Evolutionary conservation across 129 eudicot genomes (phyloP).

Genomic region (Saussurea involucrata): DNA sequence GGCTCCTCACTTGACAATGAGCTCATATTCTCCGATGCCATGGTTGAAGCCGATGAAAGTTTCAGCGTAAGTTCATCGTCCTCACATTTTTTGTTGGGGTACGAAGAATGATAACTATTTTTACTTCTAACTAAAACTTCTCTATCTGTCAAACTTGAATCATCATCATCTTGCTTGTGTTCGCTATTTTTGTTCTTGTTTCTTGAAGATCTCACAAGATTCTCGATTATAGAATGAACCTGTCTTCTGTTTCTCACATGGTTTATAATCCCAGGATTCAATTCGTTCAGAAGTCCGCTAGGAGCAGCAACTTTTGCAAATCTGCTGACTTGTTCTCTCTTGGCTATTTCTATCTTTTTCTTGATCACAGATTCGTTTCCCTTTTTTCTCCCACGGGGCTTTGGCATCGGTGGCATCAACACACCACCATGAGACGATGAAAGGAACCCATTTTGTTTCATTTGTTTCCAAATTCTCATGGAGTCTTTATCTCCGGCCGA

Average conservation of each 20-base stretch:
- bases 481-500: slow-evolving; percentile 50
- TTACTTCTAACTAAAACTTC: neutral
- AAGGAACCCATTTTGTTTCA: slow-evolving; percentile 78
- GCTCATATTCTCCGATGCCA: slow-evolving; percentile 57
- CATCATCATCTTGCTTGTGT: slow-evolving; percentile 25
- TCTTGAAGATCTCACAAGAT: slow-evolving; percentile 68
- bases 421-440: slow-evolving; percentile 55
- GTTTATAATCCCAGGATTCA: slow-evolving; percentile 91
- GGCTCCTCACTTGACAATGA: slow-evolving; percentile 62
- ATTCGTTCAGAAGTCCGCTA: slow-evolving; percentile 76
- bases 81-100: slow-evolving; percentile 18
- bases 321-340: slow-evolving; percentile 76
- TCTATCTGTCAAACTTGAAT: slow-evolving; percentile 18
- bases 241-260: slow-evolving; percentile 93
- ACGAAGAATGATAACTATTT: neutral
- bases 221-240: slow-evolving; percentile 88
- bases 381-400: slow-evolving; percentile 60
- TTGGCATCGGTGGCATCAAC: slow-evolving; percentile 51
- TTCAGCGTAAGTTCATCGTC: slow-evolving; percentile 54
- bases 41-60: slow-evolving; percentile 47
- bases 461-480: slow-evolving; percentile 72
- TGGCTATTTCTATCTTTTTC: slow-evolving; percentile 78
- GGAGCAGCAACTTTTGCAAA: slow-evolving; percentile 93
- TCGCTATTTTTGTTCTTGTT: slow-evolving; percentile 34
- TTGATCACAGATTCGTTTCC: slow-evolving; percentile 45